Percentiles rank a stretch among this genome's conserved stretches.
Conservation (phyloP, 2,329 filamentous ascomycete species). For the Penicillium sp. region DNA sequence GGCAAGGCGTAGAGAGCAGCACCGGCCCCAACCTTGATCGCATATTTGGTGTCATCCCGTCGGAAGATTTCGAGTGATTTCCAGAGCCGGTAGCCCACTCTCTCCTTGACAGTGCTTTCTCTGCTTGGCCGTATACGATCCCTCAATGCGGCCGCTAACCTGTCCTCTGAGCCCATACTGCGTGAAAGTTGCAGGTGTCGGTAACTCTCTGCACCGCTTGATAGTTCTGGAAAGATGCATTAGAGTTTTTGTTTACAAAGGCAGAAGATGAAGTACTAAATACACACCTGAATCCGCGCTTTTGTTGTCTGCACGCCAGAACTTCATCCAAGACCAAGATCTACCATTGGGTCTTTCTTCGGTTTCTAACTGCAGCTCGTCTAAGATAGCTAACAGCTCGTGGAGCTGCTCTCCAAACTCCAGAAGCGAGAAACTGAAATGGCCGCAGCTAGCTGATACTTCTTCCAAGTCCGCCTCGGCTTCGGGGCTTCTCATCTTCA, state of each 20-base stretch:
- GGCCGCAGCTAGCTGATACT: constrained; percentile 93
- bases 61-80: constrained; percentile 56
- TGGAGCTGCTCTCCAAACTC: constrained; percentile 90
- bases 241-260: not conserved
- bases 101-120: constrained; percentile 22
- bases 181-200: constrained; percentile 8
- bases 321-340: constrained; percentile 81
- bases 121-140: constrained; percentile 1
- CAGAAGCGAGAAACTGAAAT: constrained; percentile 89
- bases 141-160: constrained; percentile 4
- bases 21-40: constrained; percentile 89
- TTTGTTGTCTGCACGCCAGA: constrained; percentile 60
- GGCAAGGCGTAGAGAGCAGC: constrained; percentile 87
- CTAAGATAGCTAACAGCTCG: constrained; percentile 76
- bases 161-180: constrained; percentile 8
- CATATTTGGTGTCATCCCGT: constrained; percentile 71
- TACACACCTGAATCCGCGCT: constrained; percentile 17
- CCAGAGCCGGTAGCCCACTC: constrained; percentile 41
- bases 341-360: constrained; percentile 62
- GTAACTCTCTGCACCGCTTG: not conserved
- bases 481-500: constrained; percentile 64
- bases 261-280: constrained; percentile 20
- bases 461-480: constrained; percentile 94
- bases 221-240: not conserved
- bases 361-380: constrained; percentile 73